These are phyloP conservation scores for Trichoderma asperellum DNA, from an alignment of 2,329 filamentous ascomycete genomes.

Conservation along the genomic window DNA sequence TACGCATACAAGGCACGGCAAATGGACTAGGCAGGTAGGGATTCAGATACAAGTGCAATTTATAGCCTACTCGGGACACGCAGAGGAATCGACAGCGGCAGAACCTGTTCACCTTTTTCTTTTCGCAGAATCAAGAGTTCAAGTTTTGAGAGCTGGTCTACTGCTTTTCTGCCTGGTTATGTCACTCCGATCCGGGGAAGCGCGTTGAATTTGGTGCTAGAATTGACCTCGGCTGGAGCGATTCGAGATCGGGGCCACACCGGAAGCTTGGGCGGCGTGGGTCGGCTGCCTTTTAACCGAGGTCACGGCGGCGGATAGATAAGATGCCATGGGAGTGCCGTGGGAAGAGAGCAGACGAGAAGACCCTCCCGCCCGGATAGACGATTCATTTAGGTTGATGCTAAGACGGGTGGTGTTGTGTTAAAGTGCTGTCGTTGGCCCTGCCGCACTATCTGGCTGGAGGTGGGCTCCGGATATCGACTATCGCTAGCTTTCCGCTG, in stretches of 20 bases:
- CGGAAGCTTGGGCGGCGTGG: neutral
- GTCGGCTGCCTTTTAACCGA: slow-evolving; percentile 13
- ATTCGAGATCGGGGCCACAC: neutral
- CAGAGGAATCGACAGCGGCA: neutral
- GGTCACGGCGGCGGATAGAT: neutral
- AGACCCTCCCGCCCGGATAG: neutral
- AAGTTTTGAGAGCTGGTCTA: neutral
- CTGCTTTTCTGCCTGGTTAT: slow-evolving; percentile 2
- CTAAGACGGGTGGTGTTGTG: neutral
- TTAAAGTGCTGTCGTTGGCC: neutral
- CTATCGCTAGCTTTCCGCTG: neutral
- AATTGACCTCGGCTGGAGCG: slow-evolving; percentile 23
- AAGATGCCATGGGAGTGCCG: neutral
- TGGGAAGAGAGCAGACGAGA: neutral
- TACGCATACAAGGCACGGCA: neutral
- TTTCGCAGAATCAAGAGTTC: neutral
- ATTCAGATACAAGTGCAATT: neutral
- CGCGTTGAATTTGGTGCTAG: slow-evolving; percentile 1
- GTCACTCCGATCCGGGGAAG: slow-evolving; percentile 25
- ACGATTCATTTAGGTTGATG: neutral
- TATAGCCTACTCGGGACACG: neutral
- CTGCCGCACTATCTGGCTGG: too few species aligned
- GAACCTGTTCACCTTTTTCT: neutral
- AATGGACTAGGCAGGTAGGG: neutral
- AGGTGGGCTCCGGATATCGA: neutral